A percentile compares a stretch with the other conserved stretches of the same genome.
Conservation (phyloP, 495 filamentous ascomycete species). For the Paragyromitra xinjiangensis region DNA sequence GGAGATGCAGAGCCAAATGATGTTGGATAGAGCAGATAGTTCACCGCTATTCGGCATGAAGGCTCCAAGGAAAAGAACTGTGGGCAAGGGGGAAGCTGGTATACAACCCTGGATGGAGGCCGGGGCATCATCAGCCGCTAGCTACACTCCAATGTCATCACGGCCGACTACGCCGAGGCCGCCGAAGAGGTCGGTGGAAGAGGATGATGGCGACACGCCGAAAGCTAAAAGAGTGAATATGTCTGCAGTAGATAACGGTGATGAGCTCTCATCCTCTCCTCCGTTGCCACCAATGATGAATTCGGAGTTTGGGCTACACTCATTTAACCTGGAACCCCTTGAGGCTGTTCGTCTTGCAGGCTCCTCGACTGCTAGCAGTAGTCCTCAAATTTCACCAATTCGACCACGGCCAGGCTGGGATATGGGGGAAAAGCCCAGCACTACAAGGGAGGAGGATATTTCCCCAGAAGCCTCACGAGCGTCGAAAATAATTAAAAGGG, state of each 20-base stretch:
- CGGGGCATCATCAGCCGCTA: conserved; percentile 17
- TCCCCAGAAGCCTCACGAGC: neutral
- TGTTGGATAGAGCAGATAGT: conserved; percentile 24
- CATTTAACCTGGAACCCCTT: conserved; percentile 16
- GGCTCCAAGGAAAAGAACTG: neutral
- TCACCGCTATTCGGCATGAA: neutral
- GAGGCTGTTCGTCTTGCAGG: conserved; percentile 34
- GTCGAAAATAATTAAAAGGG: conserved; percentile 6
- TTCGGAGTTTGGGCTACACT: neutral
- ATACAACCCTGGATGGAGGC: neutral
- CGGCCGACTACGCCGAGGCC: conserved; percentile 19
- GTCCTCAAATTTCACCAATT: conserved; percentile 21
- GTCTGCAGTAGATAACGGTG: neutral
- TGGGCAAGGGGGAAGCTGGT: neutral
- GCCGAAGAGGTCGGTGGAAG: conserved; percentile 7
- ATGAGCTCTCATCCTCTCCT: conserved; percentile 19
- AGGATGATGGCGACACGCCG: conserved; percentile 2
- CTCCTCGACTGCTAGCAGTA: conserved; percentile 41
- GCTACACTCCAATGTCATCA: conserved; percentile 4
- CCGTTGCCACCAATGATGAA: conserved; percentile 21
- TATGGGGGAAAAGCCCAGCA: neutral
- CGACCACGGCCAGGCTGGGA: neutral
- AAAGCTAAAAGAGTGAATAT: conserved; percentile 9
- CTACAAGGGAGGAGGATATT: neutral
- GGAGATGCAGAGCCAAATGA: conserved; percentile 40